Evolutionary conservation across 495 filamentous ascomycete species (phyloP).

Genomic region (Darksidea phi): DNA sequence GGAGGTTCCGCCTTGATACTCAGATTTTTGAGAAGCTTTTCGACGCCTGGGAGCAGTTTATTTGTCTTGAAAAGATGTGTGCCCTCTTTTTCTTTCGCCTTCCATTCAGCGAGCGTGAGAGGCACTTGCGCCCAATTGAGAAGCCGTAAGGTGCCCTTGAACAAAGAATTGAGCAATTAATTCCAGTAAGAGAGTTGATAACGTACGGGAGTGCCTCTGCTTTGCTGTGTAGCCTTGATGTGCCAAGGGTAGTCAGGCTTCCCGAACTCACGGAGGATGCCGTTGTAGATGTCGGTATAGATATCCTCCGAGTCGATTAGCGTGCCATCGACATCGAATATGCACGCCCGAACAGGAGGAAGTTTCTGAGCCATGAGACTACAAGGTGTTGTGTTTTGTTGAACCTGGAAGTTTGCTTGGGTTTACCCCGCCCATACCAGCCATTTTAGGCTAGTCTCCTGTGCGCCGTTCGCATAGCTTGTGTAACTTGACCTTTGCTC

Average conservation of each 20-base stretch:
- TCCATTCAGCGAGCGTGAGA: conserved; percentile 41
- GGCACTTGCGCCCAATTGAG: conserved; percentile 44
- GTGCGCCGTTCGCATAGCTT: too few relatives aligned
- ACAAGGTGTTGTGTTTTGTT: too few relatives aligned
- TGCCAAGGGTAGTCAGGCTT: conserved; percentile 28
- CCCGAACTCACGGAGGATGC: conserved; percentile 41
- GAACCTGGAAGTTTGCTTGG: too few relatives aligned
- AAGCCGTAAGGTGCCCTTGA: conserved; percentile 29
- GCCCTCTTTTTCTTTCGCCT: conserved; percentile 35
- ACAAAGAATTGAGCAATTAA: not conserved
- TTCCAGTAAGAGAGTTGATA: not conserved
- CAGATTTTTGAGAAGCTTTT: conserved; percentile 40
- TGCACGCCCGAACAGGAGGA: conserved; percentile 47
- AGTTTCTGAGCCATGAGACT: conserved; percentile 8
- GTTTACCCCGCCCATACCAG: too few relatives aligned
- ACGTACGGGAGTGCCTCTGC: conserved; percentile 34
- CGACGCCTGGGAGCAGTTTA: conserved; percentile 44
- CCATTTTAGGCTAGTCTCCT: too few relatives aligned
- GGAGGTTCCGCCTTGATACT: not conserved
- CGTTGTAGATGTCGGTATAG: conserved; percentile 41
- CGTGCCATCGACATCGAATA: conserved; percentile 50
- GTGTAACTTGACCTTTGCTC: too few relatives aligned
- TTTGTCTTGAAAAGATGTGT: conserved; percentile 39
- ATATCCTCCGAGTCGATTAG: conserved; percentile 51
- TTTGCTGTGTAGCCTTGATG: conserved; percentile 39